Conservation (phyloP, 225 moss, liverwort and hornwort species). For the Antitrichia curtipendula region DNA sequence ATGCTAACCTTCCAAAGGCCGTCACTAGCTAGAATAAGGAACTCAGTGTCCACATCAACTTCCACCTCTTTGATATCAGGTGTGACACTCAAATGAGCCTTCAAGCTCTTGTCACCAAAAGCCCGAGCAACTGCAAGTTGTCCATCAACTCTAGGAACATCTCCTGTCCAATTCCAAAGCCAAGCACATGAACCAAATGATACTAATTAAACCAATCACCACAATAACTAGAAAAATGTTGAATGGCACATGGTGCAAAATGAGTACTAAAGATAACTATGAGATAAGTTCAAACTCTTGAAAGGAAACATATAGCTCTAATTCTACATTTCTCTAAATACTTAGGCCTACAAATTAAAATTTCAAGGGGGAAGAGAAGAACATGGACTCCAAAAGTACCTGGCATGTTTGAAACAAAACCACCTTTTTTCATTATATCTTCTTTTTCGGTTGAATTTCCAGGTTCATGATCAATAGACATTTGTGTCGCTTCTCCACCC, state of each 20-base stretch:
- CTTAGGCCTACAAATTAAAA: neutral
- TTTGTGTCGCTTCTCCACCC: constrained; percentile 46
- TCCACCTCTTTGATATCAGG: constrained; percentile 53
- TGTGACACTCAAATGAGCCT: constrained; percentile 72
- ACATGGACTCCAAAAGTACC: constrained; percentile 14
- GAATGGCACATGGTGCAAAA: neutral
- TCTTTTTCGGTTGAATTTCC: constrained; percentile 37
- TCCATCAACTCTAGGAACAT: constrained; percentile 94
- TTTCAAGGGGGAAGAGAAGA: neutral
- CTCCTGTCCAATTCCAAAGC: constrained; percentile 28
- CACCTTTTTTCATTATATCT: constrained; percentile 67
- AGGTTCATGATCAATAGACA: constrained; percentile 94
- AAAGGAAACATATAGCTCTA: neutral
- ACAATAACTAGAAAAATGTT: neutral
- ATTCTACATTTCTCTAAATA: neutral
- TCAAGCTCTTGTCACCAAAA: constrained; percentile 96
- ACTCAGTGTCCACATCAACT: constrained; percentile 43
- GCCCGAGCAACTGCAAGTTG: constrained; percentile 95
- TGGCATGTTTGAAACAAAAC: constrained; percentile 98
- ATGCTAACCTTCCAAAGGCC: constrained; percentile 86
- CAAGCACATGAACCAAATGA: neutral
- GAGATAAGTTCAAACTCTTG: neutral
- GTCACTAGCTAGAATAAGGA: constrained; percentile 89
- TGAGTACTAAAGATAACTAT: neutral
- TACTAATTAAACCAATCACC: neutral